phyloP scores from a whole-genome alignment of 1,284 basidiomycete species.

The Phenoliferia sp. region DNA sequence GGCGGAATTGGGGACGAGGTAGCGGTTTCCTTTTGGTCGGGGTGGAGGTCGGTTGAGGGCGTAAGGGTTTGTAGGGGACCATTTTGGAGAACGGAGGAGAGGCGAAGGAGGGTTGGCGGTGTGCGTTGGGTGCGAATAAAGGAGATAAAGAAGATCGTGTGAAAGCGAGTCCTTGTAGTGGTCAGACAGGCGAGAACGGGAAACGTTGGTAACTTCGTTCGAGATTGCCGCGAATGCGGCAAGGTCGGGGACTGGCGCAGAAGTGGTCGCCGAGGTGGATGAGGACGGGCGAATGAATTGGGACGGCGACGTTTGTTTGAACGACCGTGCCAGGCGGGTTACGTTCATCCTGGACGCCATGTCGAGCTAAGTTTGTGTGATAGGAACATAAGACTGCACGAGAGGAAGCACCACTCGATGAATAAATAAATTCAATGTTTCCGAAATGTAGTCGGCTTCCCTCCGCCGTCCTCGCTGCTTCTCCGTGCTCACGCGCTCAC shows the following conservation, averaged over 20 bases:
- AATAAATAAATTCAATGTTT: too few relatives aligned
- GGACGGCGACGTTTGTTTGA: too few relatives aligned
- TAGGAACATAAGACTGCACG: too few relatives aligned
- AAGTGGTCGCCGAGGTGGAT: not conserved
- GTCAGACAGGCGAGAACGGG: slow-evolving; percentile 43
- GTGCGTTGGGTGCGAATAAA: slow-evolving; percentile 66
- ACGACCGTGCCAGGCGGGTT: too few relatives aligned
- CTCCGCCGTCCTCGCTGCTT: too few relatives aligned
- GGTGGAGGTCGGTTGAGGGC: slow-evolving; percentile 64
- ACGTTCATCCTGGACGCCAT: too few relatives aligned
- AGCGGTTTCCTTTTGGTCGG: slow-evolving; percentile 64
- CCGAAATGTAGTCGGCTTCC: too few relatives aligned
- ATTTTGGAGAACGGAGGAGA: slow-evolving; percentile 52
- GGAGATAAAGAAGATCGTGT: slow-evolving; percentile 91
- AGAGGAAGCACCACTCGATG: too few relatives aligned
- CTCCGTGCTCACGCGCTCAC: too few relatives aligned
- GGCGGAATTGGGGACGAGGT: slow-evolving; percentile 61
- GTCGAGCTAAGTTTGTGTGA: too few relatives aligned
- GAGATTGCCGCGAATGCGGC: not conserved
- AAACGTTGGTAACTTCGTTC: not conserved
- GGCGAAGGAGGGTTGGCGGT: slow-evolving; percentile 40
- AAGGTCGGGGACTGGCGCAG: not conserved
- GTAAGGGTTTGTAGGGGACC: slow-evolving; percentile 75
- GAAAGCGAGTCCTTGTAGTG: slow-evolving; percentile 81
- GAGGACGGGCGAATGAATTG: too few relatives aligned